Conservation (phyloP, 2,329 filamentous ascomycete species). For the Aspergillus sp. region DNA sequence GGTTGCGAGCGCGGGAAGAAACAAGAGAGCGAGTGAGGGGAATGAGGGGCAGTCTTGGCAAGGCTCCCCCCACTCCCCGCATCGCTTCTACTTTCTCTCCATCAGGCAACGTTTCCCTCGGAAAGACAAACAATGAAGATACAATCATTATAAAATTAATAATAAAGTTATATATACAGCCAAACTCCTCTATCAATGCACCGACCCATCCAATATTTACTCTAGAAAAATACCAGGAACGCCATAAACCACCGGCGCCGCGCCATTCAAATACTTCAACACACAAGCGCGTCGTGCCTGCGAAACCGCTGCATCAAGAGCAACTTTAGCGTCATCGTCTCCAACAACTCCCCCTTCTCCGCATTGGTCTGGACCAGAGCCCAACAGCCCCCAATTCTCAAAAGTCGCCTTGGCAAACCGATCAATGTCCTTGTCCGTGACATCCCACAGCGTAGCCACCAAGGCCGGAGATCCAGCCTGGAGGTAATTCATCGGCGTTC, state of each 20-base stretch:
- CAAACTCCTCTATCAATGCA: conserved; percentile 5
- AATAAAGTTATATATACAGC: neutral
- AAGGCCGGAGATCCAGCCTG: conserved; percentile 83
- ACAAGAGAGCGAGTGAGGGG: neutral
- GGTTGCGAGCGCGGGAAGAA: neutral
- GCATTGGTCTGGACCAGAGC: conserved; percentile 30
- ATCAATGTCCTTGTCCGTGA: conserved; percentile 96
- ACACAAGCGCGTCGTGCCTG: conserved; percentile 75
- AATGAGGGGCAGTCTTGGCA: conserved; percentile 14
- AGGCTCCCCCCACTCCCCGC: conserved; percentile 6
- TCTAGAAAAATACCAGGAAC: conserved; percentile 77
- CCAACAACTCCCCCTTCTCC: conserved; percentile 32
- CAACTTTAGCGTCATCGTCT: conserved; percentile 35
- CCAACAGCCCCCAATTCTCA: conserved; percentile 79
- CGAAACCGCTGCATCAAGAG: conserved; percentile 78
- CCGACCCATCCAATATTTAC: conserved; percentile 16
- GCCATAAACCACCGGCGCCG: conserved; percentile 90
- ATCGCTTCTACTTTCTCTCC: conserved; percentile 3
- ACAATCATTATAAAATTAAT: neutral
- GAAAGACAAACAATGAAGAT: neutral
- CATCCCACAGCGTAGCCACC: conserved; percentile 94
- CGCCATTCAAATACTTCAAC: conserved; percentile 88
- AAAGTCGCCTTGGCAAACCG: conserved; percentile 78
- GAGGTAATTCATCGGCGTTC: conserved; percentile 88
- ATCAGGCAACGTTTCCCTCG: conserved; percentile 14